phyloP scores from a whole-genome alignment of 2,329 filamentous ascomycete species.

The Paradendryphiella salina region DNA sequence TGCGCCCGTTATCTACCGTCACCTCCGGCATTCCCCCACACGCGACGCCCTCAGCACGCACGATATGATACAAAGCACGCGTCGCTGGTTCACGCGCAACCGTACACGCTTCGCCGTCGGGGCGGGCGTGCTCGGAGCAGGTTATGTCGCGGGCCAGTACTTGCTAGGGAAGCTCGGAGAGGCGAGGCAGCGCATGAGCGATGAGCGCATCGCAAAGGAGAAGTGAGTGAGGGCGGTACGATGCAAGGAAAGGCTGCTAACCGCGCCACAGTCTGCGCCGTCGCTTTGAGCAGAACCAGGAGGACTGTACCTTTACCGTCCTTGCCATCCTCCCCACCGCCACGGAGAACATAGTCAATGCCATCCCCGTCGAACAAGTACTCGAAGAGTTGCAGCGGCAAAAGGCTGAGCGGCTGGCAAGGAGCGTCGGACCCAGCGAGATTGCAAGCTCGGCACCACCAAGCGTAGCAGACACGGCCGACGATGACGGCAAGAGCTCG shows the following conservation, averaged over 20 bases:
- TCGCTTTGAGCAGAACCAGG: slow-evolving; percentile 97
- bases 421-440: slow-evolving; percentile 61
- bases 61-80: slow-evolving; percentile 69
- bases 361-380: slow-evolving; percentile 88
- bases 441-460: slow-evolving; percentile 62
- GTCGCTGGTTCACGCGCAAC: slow-evolving; percentile 91
- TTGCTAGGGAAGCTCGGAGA: slow-evolving; percentile 87
- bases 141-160: slow-evolving; percentile 93
- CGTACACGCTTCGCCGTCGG: slow-evolving; percentile 87
- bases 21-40: slow-evolving; percentile 11
- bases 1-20: slow-evolving; percentile 2
- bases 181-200: slow-evolving; percentile 93
- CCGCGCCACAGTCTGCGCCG: slow-evolving; percentile 71
- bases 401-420: slow-evolving; percentile 72
- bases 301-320: slow-evolving; percentile 97
- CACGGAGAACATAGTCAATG: slow-evolving; percentile 83
- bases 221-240: slow-evolving; percentile 64
- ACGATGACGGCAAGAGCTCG: slow-evolving; percentile 78
- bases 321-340: slow-evolving; percentile 92
- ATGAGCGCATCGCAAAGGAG: slow-evolving; percentile 92
- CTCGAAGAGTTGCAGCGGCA: slow-evolving; percentile 93
- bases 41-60: slow-evolving; percentile 16
- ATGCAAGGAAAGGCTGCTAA: slow-evolving; percentile 1
- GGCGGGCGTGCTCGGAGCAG: slow-evolving; percentile 81
- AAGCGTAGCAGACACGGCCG: slow-evolving; percentile 63